phyloP scores from a whole-genome alignment of 2,329 filamentous ascomycete genomes.

The Chaetoscypha palmicola region DNA sequence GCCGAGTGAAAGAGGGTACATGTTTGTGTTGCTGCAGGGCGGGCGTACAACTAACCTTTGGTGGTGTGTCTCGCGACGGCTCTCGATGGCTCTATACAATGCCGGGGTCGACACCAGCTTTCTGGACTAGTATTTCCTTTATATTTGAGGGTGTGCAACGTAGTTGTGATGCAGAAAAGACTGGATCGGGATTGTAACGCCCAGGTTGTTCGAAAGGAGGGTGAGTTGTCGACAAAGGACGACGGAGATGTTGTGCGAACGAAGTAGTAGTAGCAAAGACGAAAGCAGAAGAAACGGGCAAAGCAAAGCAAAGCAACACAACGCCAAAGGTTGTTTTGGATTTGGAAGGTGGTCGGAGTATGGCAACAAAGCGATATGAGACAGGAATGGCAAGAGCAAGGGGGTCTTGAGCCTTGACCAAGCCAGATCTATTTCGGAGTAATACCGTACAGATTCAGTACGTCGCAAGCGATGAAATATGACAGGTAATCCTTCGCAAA shows the following conservation, averaged over 20 bases:
- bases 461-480: not conserved
- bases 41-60: conserved; percentile 23
- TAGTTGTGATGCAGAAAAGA: conserved; percentile 17
- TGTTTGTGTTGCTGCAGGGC: conserved; percentile 22
- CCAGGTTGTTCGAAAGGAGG: not conserved
- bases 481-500: conserved; percentile 5
- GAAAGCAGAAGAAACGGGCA: conserved; percentile 1
- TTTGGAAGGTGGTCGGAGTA: conserved; percentile 1
- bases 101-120: not conserved
- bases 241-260: not conserved
- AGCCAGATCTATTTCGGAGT: no score
- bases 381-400: conserved; percentile 8
- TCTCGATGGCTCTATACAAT: conserved; percentile 6
- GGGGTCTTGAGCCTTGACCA: not conserved
- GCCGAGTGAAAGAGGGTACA: conserved; percentile 11
- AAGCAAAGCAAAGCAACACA: conserved; percentile 1
- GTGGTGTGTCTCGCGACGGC: conserved; percentile 16
- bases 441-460: not conserved
- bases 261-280: conserved; percentile 1
- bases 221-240: conserved; percentile 6
- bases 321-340: not conserved
- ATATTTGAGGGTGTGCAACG: conserved; percentile 12
- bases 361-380: conserved; percentile 11
- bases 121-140: conserved; percentile 6
- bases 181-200: conserved; percentile 7